These are phyloP conservation scores for Takashimella tepidaria DNA, from an alignment of 1,284 basidiomycete genomes.

Conservation along the genomic window DNA sequence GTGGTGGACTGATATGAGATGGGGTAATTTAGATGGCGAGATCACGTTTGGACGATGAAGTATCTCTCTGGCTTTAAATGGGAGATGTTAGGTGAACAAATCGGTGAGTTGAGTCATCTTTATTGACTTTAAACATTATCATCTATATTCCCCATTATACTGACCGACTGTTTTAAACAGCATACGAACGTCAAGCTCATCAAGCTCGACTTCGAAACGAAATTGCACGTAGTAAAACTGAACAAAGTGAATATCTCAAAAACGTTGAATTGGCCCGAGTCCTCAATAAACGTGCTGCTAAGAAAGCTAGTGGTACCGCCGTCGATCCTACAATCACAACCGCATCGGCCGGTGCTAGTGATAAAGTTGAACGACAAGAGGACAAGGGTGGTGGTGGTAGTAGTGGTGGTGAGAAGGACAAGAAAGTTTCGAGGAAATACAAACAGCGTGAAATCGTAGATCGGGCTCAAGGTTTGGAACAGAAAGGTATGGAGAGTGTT, in stretches of 20 bases:
- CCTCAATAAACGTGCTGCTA: constrained; percentile 75
- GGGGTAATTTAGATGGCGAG: constrained; percentile 66
- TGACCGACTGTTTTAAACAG: constrained; percentile 48
- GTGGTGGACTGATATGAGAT: not conserved
- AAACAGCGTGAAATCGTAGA: constrained; percentile 37
- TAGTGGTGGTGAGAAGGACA: constrained; percentile 1
- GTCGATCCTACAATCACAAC: constrained; percentile 11
- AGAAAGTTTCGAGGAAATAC: constrained; percentile 18
- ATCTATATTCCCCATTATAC: no score
- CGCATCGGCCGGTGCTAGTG: not conserved
- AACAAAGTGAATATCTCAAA: constrained; percentile 88
- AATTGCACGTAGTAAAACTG: constrained; percentile 76
- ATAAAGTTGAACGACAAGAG: no score
- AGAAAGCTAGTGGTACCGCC: constrained; percentile 51
- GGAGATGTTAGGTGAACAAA: constrained; percentile 98
- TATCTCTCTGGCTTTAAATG: constrained; percentile 97
- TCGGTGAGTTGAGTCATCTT: constrained; percentile 86
- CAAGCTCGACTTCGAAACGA: constrained; percentile 83
- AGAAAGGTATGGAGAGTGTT: constrained; percentile 41
- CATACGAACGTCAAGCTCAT: constrained; percentile 87
- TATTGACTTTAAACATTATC: no score
- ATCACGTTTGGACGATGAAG: constrained; percentile 99
- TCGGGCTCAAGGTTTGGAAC: constrained; percentile 27
- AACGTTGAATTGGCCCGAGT: constrained; percentile 95
- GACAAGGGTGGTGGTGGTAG: constrained; percentile 4